phyloP scores from a whole-genome alignment of 2,329 filamentous ascomycete species.

The Colletotrichum camelliae region DNA sequence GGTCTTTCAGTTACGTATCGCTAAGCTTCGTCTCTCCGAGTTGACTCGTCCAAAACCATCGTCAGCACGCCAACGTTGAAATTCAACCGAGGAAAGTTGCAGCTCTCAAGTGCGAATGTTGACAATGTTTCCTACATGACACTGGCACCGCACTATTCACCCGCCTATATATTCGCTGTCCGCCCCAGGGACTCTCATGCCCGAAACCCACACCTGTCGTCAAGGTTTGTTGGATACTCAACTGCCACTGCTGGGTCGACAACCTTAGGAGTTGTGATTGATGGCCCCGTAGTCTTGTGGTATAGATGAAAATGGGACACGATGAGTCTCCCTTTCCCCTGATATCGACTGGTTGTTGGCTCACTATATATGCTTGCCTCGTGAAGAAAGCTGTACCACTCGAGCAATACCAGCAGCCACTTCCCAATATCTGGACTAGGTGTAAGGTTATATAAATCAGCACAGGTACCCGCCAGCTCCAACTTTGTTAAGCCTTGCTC shows the following conservation, averaged over 20 bases:
- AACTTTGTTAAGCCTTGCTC: not conserved
- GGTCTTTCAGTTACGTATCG: not conserved
- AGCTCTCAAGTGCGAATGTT: not conserved
- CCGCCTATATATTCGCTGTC: not conserved
- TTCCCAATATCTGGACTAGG: not conserved
- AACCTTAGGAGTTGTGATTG: not conserved
- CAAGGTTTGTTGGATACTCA: not conserved
- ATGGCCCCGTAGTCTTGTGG: too few relatives aligned
- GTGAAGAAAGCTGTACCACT: not conserved
- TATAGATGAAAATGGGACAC: too few relatives aligned
- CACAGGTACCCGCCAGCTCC: not conserved
- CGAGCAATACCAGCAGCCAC: not conserved
- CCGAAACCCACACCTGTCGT: not conserved
- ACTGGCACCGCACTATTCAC: not conserved
- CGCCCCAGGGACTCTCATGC: not conserved
- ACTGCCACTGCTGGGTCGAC: not conserved
- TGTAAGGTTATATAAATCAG: not conserved
- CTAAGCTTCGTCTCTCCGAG: not conserved
- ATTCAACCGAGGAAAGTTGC: rapidly evolving
- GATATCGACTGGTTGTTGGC: not conserved
- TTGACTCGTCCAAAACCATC: not conserved
- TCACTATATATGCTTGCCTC: not conserved
- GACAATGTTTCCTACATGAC: not conserved
- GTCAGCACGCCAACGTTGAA: not conserved
- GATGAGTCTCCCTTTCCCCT: too few relatives aligned